Evolutionary conservation across 73 alveolate genomes (phyloP), one percentile per base, ranked within the genome.

Genomic region (Diophrys appendiculata): DNA sequence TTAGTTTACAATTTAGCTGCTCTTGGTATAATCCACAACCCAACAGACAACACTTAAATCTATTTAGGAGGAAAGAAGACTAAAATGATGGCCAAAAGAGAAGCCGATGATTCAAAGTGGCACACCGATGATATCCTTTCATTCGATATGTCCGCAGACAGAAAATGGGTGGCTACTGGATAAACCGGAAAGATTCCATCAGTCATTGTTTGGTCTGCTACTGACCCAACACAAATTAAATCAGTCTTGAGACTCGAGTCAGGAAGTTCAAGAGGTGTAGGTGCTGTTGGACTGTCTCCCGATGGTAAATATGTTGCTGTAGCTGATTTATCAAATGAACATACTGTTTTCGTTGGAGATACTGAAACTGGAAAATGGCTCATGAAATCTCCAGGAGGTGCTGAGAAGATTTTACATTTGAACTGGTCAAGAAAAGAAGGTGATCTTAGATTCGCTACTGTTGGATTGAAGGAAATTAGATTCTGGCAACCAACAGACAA

Each of bases 1-100:
- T 84, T 93, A 68, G 98, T 96, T 60, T 96, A 92, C 80, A 93
- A 88, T 91, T 88, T 94, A n/a, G 99, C 99, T 27, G 98, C 99
- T 23, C 89, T 96, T 2, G 99, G 99, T 23, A 90, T 94, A 2
- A 98, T 96, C 69, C 92, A 87, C 53, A 92, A 94, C 79, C 80
- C 69, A 43, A 89, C 77, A 68, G 68, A 79, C 74, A 79, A 90
- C 69, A 88, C 78, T 55, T 92, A 90, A 84, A 64, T 79, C 54
- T 77, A 89, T 77, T 94, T 92, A 53, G 98, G 98, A 23, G 97
- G 95, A 22, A 91, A 80, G 0, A 85, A 82, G 84, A 79, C 69
- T 14, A 72, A 56, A 52, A 74, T 69, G 88, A 68, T 33, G 27
- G 87, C 90, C 33, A 80, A 71, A 83, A 87, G 79, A 29, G 77